Evolutionary conservation across 306 rosid genomes (phyloP).

Genomic region (Alnus glutinosa): DNA sequence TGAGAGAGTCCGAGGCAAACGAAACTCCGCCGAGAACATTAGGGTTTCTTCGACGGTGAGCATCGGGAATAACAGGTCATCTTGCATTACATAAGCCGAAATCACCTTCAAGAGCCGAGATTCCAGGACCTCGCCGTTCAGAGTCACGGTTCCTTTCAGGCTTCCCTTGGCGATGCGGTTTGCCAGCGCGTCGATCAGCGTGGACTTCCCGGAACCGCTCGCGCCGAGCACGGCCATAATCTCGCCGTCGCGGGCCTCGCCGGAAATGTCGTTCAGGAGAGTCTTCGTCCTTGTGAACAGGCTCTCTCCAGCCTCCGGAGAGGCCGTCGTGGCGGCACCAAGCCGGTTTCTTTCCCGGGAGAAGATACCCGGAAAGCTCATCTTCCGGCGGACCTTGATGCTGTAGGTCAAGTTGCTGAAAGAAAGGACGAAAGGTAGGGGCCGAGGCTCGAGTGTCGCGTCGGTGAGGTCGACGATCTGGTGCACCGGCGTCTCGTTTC

Average conservation of each 20-base stretch:
- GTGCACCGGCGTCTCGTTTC: constrained; percentile 74
- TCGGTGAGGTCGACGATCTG: constrained; percentile 45
- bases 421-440: constrained; percentile 71
- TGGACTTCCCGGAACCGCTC: constrained; percentile 92
- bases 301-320: constrained; percentile 40
- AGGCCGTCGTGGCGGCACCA: constrained; percentile 25
- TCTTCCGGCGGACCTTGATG: constrained; percentile 59
- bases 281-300: constrained; percentile 56
- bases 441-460: constrained; percentile 43
- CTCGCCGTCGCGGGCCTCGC: constrained; percentile 91
- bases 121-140: constrained; percentile 76
- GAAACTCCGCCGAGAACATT: constrained; percentile 86
- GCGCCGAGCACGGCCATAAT: constrained; percentile 92
- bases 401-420: constrained; percentile 76
- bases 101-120: constrained; percentile 80
- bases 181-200: constrained; percentile 86
- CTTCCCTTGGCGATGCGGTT: constrained; percentile 83
- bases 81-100: constrained; percentile 97
- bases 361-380: constrained; percentile 36
- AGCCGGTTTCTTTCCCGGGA: constrained; percentile 3
- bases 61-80: constrained; percentile 93
- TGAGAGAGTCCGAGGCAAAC: constrained; percentile 71
- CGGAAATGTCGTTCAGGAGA: constrained; percentile 75
- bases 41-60: constrained; percentile 93
- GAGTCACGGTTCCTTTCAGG: constrained; percentile 68